Base-by-base conservation (phyloP, 2,329 filamentous ascomycete species). In the Daldinia eschscholtzii region DNA sequence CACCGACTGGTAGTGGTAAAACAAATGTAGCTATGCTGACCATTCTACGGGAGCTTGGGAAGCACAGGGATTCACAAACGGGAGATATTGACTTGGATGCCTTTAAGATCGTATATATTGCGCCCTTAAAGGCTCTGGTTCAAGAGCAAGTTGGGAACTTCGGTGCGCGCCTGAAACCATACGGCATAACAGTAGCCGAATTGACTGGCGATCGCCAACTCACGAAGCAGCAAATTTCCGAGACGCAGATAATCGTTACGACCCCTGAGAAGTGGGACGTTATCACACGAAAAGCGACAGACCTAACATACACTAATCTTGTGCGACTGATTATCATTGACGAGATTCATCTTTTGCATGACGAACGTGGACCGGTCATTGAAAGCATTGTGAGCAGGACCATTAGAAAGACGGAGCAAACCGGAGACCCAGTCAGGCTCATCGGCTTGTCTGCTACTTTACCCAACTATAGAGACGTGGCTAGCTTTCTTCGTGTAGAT, bases 221-320 rank as follows among this genome's bases (percentile, higher is more conserved):
- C 78, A 99, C 95, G 20, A 99, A 99, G 82, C 94, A 97, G 80
- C 96, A 99, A 84, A 98, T 99, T 71, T 90, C 95, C 1, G 96
- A 99, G 76, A 99, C 96, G 0, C 95, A 99, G 79, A 91, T 99
- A 74, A 99, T 99, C 74, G 94, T 99, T 66, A 99, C 96, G 0
- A 99, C 96, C 0, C 96, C 96, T 20, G 96, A 99, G 81, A 99
- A 99, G 83, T 99, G 94, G 92, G 96, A 99, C 81, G 95, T 99
- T 73, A 98, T 99, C 74, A 99, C 97, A 5, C 90, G 97, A 81
- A 99, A 99, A 81, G 94, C 95, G 6, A 98, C 95, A 1, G 97
- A 99, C 79, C 89, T 96, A 61, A 97, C 94, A 75, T 99, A 99
- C 81, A 99, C 94, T 15, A 97, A 97, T 75, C 88, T 99, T n/a